Percentiles rank a stretch among this genome's conserved stretches.
Evolutionary conservation across 2,329 filamentous ascomycete genomes (phyloP).

Genomic region (Aureobasidium melanogenum): DNA sequence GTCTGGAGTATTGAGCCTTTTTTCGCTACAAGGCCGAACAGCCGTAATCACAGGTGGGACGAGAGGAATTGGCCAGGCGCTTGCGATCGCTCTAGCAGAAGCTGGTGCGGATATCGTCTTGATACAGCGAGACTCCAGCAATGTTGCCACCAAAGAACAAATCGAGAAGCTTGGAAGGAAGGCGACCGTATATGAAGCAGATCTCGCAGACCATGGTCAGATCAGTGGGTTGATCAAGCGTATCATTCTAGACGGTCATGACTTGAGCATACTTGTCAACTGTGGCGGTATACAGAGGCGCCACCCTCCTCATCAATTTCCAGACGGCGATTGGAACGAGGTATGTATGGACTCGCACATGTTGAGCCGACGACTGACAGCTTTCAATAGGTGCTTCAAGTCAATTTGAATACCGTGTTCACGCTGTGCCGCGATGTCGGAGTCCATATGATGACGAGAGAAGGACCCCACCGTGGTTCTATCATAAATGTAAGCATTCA

Average conservation of each 20-base stretch:
- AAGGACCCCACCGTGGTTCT: conserved; percentile 49
- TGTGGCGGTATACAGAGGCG: conserved; percentile 24
- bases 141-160: conserved; percentile 47
- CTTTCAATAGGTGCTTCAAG: conserved; percentile 59
- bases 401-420: conserved; percentile 79
- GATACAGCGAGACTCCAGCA: conserved; percentile 45
- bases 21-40: conserved; percentile 34
- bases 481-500: conserved; percentile 62
- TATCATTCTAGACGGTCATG: conserved; percentile 19
- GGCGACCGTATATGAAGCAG: conserved; percentile 59
- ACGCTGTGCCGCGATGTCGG: conserved; percentile 66
- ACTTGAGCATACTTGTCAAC: conserved; percentile 21
- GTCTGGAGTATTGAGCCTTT: conserved; percentile 31
- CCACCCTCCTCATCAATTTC: conserved; percentile 21
- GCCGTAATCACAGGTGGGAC: conserved; percentile 36
- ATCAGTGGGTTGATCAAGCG: conserved; percentile 46
- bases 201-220: conserved; percentile 52
- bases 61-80: conserved; percentile 35
- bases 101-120: conserved; percentile 29
- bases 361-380: neutral
- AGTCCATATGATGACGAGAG: conserved; percentile 61
- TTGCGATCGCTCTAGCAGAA: conserved; percentile 35
- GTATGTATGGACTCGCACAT: neutral
- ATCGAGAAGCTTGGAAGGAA: conserved; percentile 59
- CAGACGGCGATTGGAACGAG: conserved; percentile 34